Evolutionary conservation across 345 rosid genomes (phyloP), one percentile per base, ranked within the genome.

Genomic region (Populus nigra): DNA sequence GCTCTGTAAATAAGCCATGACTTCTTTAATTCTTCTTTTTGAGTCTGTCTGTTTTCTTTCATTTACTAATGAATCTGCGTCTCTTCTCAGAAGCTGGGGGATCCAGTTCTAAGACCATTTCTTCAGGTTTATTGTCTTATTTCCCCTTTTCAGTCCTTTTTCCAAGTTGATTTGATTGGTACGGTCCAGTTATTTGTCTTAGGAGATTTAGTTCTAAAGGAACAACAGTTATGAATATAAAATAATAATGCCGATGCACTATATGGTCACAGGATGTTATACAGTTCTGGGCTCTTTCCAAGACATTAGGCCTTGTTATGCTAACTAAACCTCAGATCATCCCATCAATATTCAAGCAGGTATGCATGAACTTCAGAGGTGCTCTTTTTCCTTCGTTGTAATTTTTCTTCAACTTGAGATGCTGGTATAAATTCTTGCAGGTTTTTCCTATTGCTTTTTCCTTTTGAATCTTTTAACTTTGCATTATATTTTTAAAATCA

Each of bases 291-390:
- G 90, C 97, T 68, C 93, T 95, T 74, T 81, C 96, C 67, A 93
- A 90, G 89, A 95, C 99, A 73, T 87, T 92, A 83, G 98, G 98
- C 80, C 92, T 93, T 76, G 98, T 94, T 78, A 90, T 93, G 95
- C 62, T 90, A 23, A 88, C 89, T 65, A 91, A 93, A 86, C 99
- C 99, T 74, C 95, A 87, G 83, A 90, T 91, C 27, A 79, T 95
- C 84, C 97, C 98, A 18, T 83, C 94, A 29, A 93, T 93, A 84
- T 86, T 95, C 86, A 89, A 75, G 80, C 98, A 95, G 95, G 99
- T 91, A 85, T 17, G 50, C 50, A 47, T 47, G 50, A 47, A 41
- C 45, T 15, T 47, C 17, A 47, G 50, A 47, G 50, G 17, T 47
- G 5, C 36, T n/a, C 49, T 27, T 25, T 8, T 45, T 59, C 5